These are phyloP conservation scores for Guadua angustifolia DNA, from an alignment of 176 grass and related monocot species.

Conservation along the genomic window DNA sequence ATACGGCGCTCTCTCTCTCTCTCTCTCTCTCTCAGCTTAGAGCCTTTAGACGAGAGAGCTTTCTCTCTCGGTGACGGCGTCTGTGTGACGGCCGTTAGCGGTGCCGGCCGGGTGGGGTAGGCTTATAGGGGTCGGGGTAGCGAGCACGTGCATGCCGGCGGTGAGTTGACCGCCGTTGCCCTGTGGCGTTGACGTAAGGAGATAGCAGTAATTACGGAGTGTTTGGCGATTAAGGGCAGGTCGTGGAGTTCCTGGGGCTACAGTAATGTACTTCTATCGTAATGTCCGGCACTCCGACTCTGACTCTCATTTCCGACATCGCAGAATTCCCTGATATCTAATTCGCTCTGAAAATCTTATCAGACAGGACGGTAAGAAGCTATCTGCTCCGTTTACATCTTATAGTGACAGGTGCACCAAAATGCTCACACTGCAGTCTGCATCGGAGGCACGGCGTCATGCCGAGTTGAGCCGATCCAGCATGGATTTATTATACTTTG, in stretches of 20 bases:
- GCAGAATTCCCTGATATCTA: too few species aligned
- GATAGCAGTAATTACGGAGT: background rate
- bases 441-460: too few species aligned
- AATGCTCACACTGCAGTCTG: background rate
- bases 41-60: background rate
- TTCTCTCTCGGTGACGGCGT: constrained; percentile 39
- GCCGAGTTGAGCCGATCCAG: too few species aligned
- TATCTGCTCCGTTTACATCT: too few species aligned
- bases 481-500: too few species aligned
- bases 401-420: background rate
- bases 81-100: constrained; percentile 28
- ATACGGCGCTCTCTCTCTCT: constrained; percentile 42
- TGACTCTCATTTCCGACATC: too few species aligned
- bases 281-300: too few species aligned
- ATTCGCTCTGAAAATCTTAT: too few species aligned
- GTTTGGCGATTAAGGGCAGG: background rate
- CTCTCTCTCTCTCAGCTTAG: background rate
- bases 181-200: background rate
- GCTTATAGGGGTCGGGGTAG: background rate
- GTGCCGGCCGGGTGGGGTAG: background rate
- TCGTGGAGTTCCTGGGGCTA: background rate
- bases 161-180: constrained; percentile 51
- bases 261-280: too few species aligned
- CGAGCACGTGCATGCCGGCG: constrained; percentile 51
- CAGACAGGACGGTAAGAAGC: too few species aligned